These are phyloP conservation scores for Kwoniella shivajii DNA, from an alignment of 1,284 basidiomycete species.

Conservation along the genomic window DNA sequence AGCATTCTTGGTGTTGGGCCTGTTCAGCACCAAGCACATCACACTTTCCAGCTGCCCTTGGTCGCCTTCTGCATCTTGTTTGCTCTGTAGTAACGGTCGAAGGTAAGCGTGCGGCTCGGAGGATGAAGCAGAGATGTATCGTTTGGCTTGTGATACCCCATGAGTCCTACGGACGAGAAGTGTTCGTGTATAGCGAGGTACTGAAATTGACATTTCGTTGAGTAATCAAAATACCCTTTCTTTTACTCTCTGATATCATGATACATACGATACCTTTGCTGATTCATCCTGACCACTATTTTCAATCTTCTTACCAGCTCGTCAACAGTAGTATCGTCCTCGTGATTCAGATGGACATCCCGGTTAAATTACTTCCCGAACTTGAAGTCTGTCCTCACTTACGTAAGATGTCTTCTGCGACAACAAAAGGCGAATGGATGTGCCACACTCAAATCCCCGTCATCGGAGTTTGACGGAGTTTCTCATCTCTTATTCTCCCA, in stretches of 20 bases:
- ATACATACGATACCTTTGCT: neutral
- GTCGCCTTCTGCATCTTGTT: neutral
- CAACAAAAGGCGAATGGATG: neutral
- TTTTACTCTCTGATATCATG: no score
- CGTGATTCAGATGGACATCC: neutral
- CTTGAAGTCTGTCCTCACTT: neutral
- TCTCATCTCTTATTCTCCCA: constrained; percentile 2
- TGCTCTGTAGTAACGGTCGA: constrained; percentile 6
- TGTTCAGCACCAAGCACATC: constrained; percentile 63
- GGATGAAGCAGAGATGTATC: constrained; percentile 9
- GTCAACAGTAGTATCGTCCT: neutral
- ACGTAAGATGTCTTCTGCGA: neutral
- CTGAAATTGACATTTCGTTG: no score
- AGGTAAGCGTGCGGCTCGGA: constrained; percentile 19
- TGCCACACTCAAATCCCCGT: constrained; percentile 11
- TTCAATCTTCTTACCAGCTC: neutral
- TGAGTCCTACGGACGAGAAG: no score
- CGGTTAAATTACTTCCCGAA: constrained; percentile 4
- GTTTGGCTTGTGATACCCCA: no score
- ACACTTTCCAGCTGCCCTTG: constrained; percentile 46
- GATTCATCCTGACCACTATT: neutral
- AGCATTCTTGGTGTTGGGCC: constrained; percentile 84
- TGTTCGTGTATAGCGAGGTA: no score
- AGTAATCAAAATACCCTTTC: no score
- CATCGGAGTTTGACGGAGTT: constrained; percentile 21